A percentile compares a stretch with the other conserved stretches of the same genome.
These are phyloP conservation scores for Xylariaceae sp. DNA, from an alignment of 2,329 filamentous ascomycete genomes.

Conservation along the genomic window DNA sequence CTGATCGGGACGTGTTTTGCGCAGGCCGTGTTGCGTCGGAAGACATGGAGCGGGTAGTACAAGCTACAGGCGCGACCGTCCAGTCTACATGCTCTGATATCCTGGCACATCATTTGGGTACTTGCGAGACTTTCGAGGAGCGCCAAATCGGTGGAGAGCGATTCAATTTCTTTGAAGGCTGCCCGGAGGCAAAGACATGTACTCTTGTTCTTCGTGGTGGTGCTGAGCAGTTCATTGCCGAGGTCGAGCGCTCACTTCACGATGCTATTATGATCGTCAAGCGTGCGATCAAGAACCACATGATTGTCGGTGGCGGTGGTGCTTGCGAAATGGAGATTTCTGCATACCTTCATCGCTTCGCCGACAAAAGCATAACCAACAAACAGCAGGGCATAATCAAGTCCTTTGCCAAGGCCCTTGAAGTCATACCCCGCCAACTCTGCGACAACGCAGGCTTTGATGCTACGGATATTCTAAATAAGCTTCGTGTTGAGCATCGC, in stretches of 20 bases:
- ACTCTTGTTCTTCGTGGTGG: slow-evolving; percentile 92
- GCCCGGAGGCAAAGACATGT: slow-evolving; percentile 93
- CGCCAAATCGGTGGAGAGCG: slow-evolving; percentile 95
- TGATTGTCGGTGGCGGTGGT: slow-evolving; percentile 91
- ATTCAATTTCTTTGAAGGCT: slow-evolving; percentile 98
- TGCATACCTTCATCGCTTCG: slow-evolving; percentile 85
- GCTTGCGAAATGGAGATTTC: slow-evolving; percentile 96
- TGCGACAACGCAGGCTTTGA: slow-evolving; percentile 99
- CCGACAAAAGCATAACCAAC: slow-evolving; percentile 85
- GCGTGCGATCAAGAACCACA: slow-evolving; percentile 90
- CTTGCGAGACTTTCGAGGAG: slow-evolving; percentile 88
- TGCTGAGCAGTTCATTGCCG: slow-evolving; percentile 97
- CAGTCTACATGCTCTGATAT: slow-evolving; percentile 98
- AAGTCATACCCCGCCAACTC: slow-evolving; percentile 92
- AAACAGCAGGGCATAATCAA: slow-evolving; percentile 99
- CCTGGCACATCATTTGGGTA: slow-evolving; percentile 80
- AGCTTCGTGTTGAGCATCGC: slow-evolving; percentile 90
- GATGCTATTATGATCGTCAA: slow-evolving; percentile 99
- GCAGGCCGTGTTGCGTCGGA: slow-evolving; percentile 87
- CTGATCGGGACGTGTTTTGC: slow-evolving; percentile 97
- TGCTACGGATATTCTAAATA: slow-evolving; percentile 95
- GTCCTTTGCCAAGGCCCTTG: slow-evolving; percentile 93
- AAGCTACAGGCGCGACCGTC: slow-evolving; percentile 85
- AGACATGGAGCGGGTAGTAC: slow-evolving; percentile 93
- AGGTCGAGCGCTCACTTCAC: slow-evolving; percentile 95